Percentiles rank a stretch among this genome's conserved stretches.
Conservation (phyloP, 164 flowering plant species). For the Echeveria elegans region DNA sequence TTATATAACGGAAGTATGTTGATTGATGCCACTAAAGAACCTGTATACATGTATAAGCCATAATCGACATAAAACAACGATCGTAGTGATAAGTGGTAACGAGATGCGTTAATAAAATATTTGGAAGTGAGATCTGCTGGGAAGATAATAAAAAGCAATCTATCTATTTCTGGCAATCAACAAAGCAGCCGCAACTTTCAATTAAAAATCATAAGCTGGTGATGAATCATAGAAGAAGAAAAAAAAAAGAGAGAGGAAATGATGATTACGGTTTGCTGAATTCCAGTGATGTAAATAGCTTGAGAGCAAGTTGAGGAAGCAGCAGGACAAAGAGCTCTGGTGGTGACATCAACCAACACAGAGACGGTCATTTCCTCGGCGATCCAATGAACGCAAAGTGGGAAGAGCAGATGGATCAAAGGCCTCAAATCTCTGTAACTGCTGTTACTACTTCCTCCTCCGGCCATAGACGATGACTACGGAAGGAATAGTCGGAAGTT, state of each 20-base stretch:
- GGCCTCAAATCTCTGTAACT: slow-evolving; percentile 8
- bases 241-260: too few relatives aligned
- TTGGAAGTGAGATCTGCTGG: neutral
- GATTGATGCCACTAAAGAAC: too few relatives aligned
- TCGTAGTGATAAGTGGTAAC: too few relatives aligned
- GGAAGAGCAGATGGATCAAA: slow-evolving; percentile 37
- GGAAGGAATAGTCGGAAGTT: neutral
- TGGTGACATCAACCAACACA: slow-evolving; percentile 71
- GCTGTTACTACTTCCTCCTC: neutral
- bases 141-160: neutral
- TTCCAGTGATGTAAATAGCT: slow-evolving; percentile 68
- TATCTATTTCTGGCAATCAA: neutral
- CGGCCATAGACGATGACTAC: neutral
- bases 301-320: slow-evolving; percentile 43
- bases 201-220: too few relatives aligned
- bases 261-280: slow-evolving; percentile 63
- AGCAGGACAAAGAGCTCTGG: slow-evolving; percentile 59
- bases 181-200: neutral
- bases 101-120: neutral
- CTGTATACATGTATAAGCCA: neutral
- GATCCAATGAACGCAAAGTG: slow-evolving; percentile 67
- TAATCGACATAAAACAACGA: neutral
- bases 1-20: too few relatives aligned
- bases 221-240: too few relatives aligned
- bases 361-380: slow-evolving; percentile 89